phyloP scores from a whole-genome alignment of 2,329 filamentous ascomycete species.

The Blastomyces gilchristii region DNA sequence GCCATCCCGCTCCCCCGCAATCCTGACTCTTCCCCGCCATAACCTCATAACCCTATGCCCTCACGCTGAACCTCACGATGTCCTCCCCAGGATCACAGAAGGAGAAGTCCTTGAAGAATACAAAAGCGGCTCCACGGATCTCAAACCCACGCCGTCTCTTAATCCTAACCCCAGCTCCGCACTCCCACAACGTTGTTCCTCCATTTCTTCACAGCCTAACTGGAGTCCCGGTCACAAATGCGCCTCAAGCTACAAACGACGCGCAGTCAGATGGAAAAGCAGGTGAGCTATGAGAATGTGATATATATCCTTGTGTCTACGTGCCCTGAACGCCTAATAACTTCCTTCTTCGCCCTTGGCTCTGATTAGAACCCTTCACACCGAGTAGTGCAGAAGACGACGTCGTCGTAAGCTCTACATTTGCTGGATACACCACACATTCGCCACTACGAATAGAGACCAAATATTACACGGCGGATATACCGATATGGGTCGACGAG shows the following conservation, averaged over 20 bases:
- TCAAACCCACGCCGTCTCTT: slow-evolving; percentile 34
- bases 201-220: slow-evolving; percentile 30
- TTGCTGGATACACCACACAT: slow-evolving; percentile 40
- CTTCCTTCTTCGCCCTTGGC: background rate
- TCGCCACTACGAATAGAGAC: slow-evolving; percentile 32
- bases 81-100: slow-evolving; percentile 6
- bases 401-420: slow-evolving; percentile 22
- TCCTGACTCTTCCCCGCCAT: background rate
- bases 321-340: background rate
- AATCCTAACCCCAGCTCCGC: slow-evolving; percentile 30
- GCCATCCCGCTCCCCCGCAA: slow-evolving; percentile 6
- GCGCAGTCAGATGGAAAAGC: background rate
- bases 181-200: slow-evolving; percentile 29
- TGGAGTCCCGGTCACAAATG: slow-evolving; percentile 22
- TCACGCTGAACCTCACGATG: background rate
- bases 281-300: background rate
- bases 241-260: slow-evolving; percentile 13
- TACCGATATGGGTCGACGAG: slow-evolving; percentile 41
- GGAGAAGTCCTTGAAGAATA: slow-evolving; percentile 10
- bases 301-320: background rate
- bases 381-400: background rate
- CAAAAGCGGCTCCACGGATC: slow-evolving; percentile 19
- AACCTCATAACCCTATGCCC: background rate
- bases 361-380: background rate
- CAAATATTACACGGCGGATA: slow-evolving; percentile 36